Evolutionary conservation across 371 early-diverging fungal genomes (phyloP), one percentile per base, ranked within the genome.

Genomic region (Coemansia sp.): DNA sequence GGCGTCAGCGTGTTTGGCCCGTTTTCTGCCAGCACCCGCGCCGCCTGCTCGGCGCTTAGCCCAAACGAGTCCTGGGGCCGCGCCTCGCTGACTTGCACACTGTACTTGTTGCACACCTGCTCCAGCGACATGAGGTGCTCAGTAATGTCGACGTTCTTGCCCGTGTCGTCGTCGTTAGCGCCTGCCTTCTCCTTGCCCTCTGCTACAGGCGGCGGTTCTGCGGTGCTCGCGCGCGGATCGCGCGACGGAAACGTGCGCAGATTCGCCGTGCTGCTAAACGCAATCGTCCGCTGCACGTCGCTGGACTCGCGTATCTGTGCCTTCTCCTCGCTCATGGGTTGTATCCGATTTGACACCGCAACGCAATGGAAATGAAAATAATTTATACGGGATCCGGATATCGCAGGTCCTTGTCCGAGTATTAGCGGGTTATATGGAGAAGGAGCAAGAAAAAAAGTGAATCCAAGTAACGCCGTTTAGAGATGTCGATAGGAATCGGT

Each of bases 1-100:
- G 97, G 97, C 0, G 91, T 83, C 59, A 97, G 82, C 18, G 84
- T 58, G 74, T 97, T 97, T 44, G 86, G 94, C 0, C 97, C 97
- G 56, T 92, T 76, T 58, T 82, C 78, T 3, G 52, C 55, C 39
- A 93, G 76, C 29, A 88, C 79, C 43, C 83, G 75, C 2, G 80
- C 79, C 14, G 91, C 94, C 46, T 83, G 84, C 9, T 77, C 82
- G 1, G 77, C 46, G 11, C 82, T 77, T 14, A 97, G 80, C n/a
- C 97, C 97, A 18, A 61, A 43, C 9, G 92, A 92, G 12, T 82
- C 78, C 33, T 80, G 77, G 0, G 95, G 85, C 58, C 86, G 86
- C 4, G 49, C 67, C 3, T 64, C 29, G 66, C 92, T 79, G 68
- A 90, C 77, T 12, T 67, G 46, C 29, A 87, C 85, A 5, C 70